Evolutionary conservation across 1,139 yeast genomes (phyloP).

Genomic region (Entelexis paramagnoliae): DNA sequence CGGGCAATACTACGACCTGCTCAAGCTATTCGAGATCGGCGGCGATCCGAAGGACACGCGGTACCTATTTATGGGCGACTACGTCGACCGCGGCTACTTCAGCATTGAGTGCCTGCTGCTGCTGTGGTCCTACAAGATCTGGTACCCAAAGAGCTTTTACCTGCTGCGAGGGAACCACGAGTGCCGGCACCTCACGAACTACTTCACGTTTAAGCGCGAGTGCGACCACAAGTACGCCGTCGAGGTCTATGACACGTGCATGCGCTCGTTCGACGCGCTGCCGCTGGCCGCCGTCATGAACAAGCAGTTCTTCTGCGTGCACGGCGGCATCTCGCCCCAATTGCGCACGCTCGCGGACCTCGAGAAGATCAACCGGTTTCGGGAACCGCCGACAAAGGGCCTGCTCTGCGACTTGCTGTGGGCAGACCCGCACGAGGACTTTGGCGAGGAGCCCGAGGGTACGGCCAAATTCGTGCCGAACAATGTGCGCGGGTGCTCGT

Average conservation of each 20-base stretch:
- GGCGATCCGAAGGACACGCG: conserved; percentile 73
- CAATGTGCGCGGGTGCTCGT: conserved; percentile 85
- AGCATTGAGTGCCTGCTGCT: conserved; percentile 81
- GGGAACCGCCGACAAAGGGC: conserved; percentile 91
- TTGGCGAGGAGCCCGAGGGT: conserved; percentile 58
- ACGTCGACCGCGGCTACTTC: conserved; percentile 90
- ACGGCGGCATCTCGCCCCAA: conserved; percentile 94
- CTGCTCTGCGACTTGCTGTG: conserved; percentile 90
- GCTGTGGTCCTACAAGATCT: conserved; percentile 69
- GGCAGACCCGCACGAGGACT: conserved; percentile 91
- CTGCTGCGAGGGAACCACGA: conserved; percentile 93
- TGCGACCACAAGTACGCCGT: conserved; percentile 75
- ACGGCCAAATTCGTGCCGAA: conserved; percentile 51
- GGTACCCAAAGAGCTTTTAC: conserved; percentile 66
- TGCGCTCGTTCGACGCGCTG: conserved; percentile 72
- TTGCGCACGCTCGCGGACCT: conserved; percentile 62
- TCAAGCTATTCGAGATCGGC: conserved; percentile 89
- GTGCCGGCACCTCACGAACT: conserved; percentile 84
- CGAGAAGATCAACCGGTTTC: conserved; percentile 60
- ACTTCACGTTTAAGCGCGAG: conserved; percentile 86
- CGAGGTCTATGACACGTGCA: conserved; percentile 60
- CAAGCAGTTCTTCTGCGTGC: conserved; percentile 90
- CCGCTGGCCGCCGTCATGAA: conserved; percentile 94
- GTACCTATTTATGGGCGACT: conserved; percentile 85
- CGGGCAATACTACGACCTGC: conserved; percentile 85